Evolutionary conservation across 768 basidiomycete genomes (phyloP), one percentile per base, ranked within the genome.

Genomic region (Filobasidium floriforme): DNA sequence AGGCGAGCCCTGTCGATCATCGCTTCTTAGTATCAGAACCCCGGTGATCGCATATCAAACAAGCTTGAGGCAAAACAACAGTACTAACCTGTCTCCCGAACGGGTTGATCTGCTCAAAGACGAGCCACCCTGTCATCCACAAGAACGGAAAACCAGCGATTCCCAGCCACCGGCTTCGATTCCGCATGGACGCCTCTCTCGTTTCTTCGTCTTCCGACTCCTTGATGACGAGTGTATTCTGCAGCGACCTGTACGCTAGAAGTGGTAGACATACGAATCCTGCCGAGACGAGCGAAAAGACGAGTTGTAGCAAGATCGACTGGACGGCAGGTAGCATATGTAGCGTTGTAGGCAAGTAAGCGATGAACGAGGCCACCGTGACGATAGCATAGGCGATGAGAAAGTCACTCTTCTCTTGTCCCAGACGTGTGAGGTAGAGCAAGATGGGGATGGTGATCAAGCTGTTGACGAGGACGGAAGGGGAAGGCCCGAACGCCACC

Each of bases 81-180:
- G 5, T 15, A 49, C 46, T 4, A 6, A 49, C 46, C 14, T 49
- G 46, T 49, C 46, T 49, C 12, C 46, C 46, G 22, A 49, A 49
- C 18, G 46, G 54, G 26, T 57, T 57, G 54, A 57, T 57, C 29
- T 32, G 54, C 54, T 57, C 54, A 32, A 19, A 57, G 12, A 57
- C 6, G 22, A 57, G 22, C 54, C 54, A 57, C 5, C 24, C 24
- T 15, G 29, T 24, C 29, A 32, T 57, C 24, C 54, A 57, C 24
- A 57, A 32, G 12, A 57, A 6, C 29, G 54, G 54, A n/a, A 57
- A 57, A 6, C 54, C 24, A 24, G 29, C 54, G 24, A 28, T 14
- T 7, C 5, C 15, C 26, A 32, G 15, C 54, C 54, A 57, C 29
- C 46, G 15, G 14, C 46, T 49, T 22, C 46, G 46, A 22, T 22